Evolutionary conservation across 495 filamentous ascomycete species (phyloP), one percentile per base, ranked within the genome.

Genomic region (Copromyces sp.): DNA sequence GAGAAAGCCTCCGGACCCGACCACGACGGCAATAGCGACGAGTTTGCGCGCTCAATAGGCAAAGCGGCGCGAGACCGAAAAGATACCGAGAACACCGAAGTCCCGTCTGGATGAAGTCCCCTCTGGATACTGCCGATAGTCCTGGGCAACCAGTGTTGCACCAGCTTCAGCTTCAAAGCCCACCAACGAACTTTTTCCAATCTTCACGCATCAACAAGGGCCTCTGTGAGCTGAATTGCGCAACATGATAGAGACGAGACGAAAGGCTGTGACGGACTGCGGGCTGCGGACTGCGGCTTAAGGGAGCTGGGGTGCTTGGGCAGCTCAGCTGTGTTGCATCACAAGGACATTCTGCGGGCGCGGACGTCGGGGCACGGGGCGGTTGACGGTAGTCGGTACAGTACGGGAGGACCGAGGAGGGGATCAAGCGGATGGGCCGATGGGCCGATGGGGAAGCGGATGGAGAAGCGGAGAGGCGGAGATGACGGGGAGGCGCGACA

Each of bases 181-280:
- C 76, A 68, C 76, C 78, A 59, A 71, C 74, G 70, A 71, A 72
- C 38, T 65, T 75, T 69, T 44, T 32, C 68, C 71, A 38, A 42
- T 74, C 74, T 74, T 75, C 71, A 73, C 75, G 78, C 80, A 79
- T 80, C 78, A 80, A 79, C 75, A 73, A 73, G 73, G 68, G 37
- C 14, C 69, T 47, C 72, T 68, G 72, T 73, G 74, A 69, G 74
- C 73, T 73, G 71, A 70, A 75, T 73, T 75, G 74, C 75, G 75
- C 77, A 80, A 80, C 80, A 81, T 78, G 73, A 72, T 79, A 75
- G 73, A 70, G 35, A 42, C 53, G 11, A 61, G 53, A 61, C 53
- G 53, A 29, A 16, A 20, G 42, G 71, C 29, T 53, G 69, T 68
- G 69, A 68, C 71, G 72, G 76, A 3, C 53, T 47, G 44, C 17